Percentiles rank a stretch among this genome's conserved stretches.
phyloP scores from a whole-genome alignment of 1,139 yeast genomes.

The Saccharomyces hybrid region DNA sequence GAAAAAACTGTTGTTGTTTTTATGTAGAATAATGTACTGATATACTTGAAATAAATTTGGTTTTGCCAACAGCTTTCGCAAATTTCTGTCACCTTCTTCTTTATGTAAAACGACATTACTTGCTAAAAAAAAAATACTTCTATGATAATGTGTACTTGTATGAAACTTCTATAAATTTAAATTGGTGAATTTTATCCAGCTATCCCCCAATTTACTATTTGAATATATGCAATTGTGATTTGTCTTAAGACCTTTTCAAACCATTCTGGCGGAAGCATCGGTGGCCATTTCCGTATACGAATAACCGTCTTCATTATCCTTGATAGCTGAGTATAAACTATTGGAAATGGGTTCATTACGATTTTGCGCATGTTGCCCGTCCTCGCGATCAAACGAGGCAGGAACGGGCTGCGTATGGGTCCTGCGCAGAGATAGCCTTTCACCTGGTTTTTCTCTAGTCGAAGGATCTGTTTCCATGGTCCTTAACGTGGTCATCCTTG shows the following conservation, averaged over 20 bases:
- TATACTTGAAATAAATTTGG: not conserved
- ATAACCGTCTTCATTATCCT: constrained; percentile 4
- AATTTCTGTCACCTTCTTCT: not conserved
- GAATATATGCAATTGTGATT: not conserved
- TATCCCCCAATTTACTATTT: not conserved
- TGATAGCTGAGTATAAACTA: constrained; percentile 2
- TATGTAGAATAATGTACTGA: not conserved
- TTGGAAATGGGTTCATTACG: constrained; percentile 1
- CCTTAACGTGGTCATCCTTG: constrained; percentile 11
- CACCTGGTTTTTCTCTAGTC: not conserved
- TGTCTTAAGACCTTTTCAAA: not conserved
- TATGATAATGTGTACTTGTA: not conserved
- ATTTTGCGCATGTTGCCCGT: not conserved
- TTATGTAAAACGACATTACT: not conserved
- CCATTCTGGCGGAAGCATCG: constrained; percentile 2
- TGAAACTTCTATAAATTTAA: not conserved
- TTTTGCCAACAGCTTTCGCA: not conserved
- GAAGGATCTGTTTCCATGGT: constrained; percentile 10
- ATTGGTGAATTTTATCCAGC: not conserved
- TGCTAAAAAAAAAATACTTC: not conserved
- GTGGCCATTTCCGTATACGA: not conserved
- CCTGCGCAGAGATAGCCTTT: not conserved
- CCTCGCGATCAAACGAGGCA: not conserved
- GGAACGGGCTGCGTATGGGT: not conserved
- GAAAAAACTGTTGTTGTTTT: not conserved